A percentile compares a stretch with the other conserved stretches of the same genome.
phyloP scores from a whole-genome alignment of 345 rosid species.

The Noccaea caerulescens region DNA sequence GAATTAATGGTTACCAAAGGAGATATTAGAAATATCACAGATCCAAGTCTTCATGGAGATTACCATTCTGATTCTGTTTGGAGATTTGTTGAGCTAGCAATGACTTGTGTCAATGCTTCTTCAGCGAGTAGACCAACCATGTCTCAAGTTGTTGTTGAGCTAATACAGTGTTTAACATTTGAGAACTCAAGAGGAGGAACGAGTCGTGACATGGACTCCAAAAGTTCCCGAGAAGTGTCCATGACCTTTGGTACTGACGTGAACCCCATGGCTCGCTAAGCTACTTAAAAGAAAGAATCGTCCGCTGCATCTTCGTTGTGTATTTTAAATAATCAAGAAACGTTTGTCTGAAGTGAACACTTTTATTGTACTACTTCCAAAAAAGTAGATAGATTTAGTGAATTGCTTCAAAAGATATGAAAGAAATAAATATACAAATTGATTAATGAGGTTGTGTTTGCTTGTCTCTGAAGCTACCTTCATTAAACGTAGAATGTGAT shows the following conservation, averaged over 20 bases:
- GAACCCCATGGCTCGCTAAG: constrained; percentile 37
- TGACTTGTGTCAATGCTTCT: constrained; percentile 44
- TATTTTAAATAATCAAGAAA: neutral
- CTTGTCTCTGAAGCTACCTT: too few relatives aligned
- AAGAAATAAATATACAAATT: too few relatives aligned
- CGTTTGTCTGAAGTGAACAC: neutral
- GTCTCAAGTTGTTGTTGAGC: constrained; percentile 45
- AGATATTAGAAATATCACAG: constrained; percentile 46
- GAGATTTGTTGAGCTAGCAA: constrained; percentile 53
- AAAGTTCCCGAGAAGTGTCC: constrained; percentile 2
- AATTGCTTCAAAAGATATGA: too few relatives aligned
- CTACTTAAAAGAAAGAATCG: neutral
- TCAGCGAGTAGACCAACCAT: constrained; percentile 49
- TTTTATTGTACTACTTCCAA: neutral
- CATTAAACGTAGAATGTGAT: too few relatives aligned
- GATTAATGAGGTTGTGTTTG: too few relatives aligned
- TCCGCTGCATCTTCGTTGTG: constrained; percentile 2
- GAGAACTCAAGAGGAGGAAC: constrained; percentile 19
- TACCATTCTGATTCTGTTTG: constrained; percentile 49
- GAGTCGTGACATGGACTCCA: constrained; percentile 2
- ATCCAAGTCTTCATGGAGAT: constrained; percentile 49
- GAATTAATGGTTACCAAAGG: constrained; percentile 43
- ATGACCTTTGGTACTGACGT: constrained; percentile 36
- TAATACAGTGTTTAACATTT: constrained; percentile 39
- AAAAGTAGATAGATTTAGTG: too few relatives aligned